A percentile compares a stretch with the other conserved stretches of the same genome.
These are phyloP conservation scores for Geotrichum restrictum DNA, from an alignment of 1,139 yeast genomes.

Conservation along the genomic window DNA sequence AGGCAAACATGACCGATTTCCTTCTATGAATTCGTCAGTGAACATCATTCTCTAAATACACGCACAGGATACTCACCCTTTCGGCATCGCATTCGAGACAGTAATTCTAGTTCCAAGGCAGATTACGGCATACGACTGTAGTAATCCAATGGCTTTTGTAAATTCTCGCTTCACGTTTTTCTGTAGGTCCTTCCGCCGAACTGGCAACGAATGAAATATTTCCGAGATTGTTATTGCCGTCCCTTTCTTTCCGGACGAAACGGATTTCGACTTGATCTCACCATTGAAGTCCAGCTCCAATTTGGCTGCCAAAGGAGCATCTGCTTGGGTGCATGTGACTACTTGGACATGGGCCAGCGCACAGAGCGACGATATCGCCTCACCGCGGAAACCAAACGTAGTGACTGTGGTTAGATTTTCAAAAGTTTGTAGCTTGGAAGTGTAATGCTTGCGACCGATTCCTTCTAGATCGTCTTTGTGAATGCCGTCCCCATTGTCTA, in stretches of 20 bases:
- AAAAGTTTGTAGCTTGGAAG: conserved; percentile 65
- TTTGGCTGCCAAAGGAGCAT: conserved; percentile 55
- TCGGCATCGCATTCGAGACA: conserved; percentile 44
- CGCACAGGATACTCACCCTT: conserved; percentile 11
- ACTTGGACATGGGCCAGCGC: conserved; percentile 46
- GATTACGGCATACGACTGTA: conserved; percentile 69
- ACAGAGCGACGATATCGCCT: conserved; percentile 37
- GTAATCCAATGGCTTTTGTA: conserved; percentile 54
- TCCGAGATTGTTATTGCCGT: conserved; percentile 50
- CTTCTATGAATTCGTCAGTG: conserved; percentile 22
- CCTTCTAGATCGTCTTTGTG: conserved; percentile 51
- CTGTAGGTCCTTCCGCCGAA: conserved; percentile 63
- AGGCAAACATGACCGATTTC: conserved; percentile 31
- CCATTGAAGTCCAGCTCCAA: conserved; percentile 58
- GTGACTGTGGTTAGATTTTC: conserved; percentile 48
- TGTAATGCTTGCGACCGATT: conserved; percentile 68
- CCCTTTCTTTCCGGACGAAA: conserved; percentile 46
- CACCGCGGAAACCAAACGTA: conserved; percentile 44
- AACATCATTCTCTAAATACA: conserved; percentile 20
- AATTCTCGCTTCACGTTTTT: conserved; percentile 71
- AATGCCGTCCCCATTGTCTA: conserved; percentile 80
- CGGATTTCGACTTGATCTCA: conserved; percentile 39
- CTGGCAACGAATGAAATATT: conserved; percentile 58
- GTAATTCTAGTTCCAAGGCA: conserved; percentile 54
- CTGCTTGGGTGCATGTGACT: conserved; percentile 50